Conservation (phyloP, 1,284 basidiomycete genomes). For the Sphaerobolus stellatus region DNA sequence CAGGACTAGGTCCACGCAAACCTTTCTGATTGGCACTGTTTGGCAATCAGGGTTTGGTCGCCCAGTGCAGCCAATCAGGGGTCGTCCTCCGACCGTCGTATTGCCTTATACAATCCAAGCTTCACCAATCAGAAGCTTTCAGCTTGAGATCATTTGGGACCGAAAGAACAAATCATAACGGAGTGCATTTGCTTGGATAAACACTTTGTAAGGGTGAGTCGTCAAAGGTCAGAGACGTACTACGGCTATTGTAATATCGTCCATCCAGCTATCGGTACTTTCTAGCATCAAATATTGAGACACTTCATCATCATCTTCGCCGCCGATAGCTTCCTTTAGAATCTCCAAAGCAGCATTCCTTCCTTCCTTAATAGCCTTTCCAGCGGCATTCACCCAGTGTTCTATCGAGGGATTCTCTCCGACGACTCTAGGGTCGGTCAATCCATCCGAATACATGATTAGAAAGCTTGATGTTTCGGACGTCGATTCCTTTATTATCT, state of each 20-base stretch:
- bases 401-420: conserved; percentile 35
- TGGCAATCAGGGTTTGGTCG: no score
- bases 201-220: no score
- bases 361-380: conserved; percentile 18
- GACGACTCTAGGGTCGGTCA: conserved; percentile 56
- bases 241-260: conserved; percentile 68
- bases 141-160: no score
- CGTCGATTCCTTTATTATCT: conserved; percentile 34
- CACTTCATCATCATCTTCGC: conserved; percentile 50
- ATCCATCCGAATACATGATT: conserved; percentile 65
- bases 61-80: no score
- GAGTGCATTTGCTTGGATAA: no score
- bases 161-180: no score
- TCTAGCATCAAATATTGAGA: conserved; percentile 64
- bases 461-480: conserved; percentile 44
- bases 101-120: no score
- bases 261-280: conserved; percentile 65
- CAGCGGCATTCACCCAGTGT: conserved; percentile 13
- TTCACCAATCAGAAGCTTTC: no score
- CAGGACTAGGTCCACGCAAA: no score
- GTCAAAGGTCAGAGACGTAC: conserved; percentile 47
- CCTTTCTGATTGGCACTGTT: no score
- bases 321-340: conserved; percentile 58
- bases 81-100: no score
- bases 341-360: conserved; percentile 57